Evolutionary conservation across 805 yeast species (phyloP), one percentile per base, ranked within the genome.

Genomic region (Wickerhamomyces xylosicus): DNA sequence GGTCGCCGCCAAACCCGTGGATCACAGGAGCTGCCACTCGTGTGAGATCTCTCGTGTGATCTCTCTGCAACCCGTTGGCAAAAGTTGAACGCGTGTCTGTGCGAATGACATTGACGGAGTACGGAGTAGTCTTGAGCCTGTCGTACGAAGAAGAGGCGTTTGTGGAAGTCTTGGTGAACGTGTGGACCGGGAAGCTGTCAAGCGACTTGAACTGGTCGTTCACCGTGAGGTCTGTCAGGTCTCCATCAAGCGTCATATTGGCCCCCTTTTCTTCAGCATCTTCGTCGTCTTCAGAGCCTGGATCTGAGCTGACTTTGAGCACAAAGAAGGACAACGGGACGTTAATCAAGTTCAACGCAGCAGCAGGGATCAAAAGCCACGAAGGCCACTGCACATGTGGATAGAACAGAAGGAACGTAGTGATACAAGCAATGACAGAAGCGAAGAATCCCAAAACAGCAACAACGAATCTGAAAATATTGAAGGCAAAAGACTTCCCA

Each of bases 301-400:
- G 37, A 13, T 21, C 15, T 34, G 53, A 50, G 4, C 39, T 37
- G 2, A 53, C 49, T 37, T 46, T 45, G 44, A 47, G 33, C 18
- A 71, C 66, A 20, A 73, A 46, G 37, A 72, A 64, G 22, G 72
- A 60, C 33, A 75, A 55, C 5, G 82, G 72, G 2, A 79, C 43
- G 2, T 77, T 58, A 2, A 76, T 39, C 41, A 83, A 59, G 40
- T 69, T 67, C 39, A 77, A 58, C 0, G 67, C 79, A 11, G 84
- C 80, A 4, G 85, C 71, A 2, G 81, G 86, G 21, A 82, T 68
- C 50, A 79, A 63, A 27, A 79, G 54, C 89, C 90, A 83, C 8
- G 79, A 67, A n/a, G 77, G 67, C 89, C 89, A 83, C 6, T 67
- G 59, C 15, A 79, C 66, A 44, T 77, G 63, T 8, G 92, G 92